Evolutionary conservation across 495 filamentous ascomycete species (phyloP).

Genomic region (Geopyxis carbonaria): DNA sequence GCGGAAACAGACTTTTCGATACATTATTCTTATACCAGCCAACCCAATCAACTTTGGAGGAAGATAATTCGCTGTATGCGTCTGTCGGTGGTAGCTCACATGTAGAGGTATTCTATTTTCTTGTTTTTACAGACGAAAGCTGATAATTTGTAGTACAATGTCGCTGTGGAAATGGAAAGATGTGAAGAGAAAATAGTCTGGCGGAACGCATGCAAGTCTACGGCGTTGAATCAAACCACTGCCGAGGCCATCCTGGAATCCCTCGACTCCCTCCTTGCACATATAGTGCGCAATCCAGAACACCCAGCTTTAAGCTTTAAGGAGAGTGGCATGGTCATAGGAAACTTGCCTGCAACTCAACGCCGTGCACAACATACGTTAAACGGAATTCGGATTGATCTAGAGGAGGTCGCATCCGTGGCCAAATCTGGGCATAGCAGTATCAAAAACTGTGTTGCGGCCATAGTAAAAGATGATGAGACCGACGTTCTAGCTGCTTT

Average conservation of each 20-base stretch:
- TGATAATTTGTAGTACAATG: conserved; percentile 35
- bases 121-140: conserved; percentile 3
- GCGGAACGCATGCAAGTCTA: conserved; percentile 50
- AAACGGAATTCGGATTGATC: conserved; percentile 18
- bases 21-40: conserved; percentile 57
- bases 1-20: conserved; percentile 37
- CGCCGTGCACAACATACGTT: conserved; percentile 6
- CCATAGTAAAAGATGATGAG: conserved; percentile 9
- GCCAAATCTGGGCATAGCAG: neutral
- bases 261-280: conserved; percentile 38
- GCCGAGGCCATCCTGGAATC: conserved; percentile 32
- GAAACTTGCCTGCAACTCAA: conserved; percentile 9
- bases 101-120: conserved; percentile 34
- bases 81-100: conserved; percentile 42
- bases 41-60: conserved; percentile 9
- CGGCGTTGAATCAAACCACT: conserved; percentile 31
- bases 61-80: conserved; percentile 30
- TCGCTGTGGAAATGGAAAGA: conserved; percentile 65
- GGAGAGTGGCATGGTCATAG: conserved; percentile 26
- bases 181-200: conserved; percentile 38
- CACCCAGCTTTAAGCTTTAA: conserved; percentile 37
- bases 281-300: conserved; percentile 32
- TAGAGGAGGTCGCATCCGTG: conserved; percentile 9
- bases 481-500: conserved; percentile 12
- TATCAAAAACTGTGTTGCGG: conserved; percentile 10